These are phyloP conservation scores for Scutellaria minor DNA, from an alignment of 257 asterid genomes.

Conservation along the genomic window DNA sequence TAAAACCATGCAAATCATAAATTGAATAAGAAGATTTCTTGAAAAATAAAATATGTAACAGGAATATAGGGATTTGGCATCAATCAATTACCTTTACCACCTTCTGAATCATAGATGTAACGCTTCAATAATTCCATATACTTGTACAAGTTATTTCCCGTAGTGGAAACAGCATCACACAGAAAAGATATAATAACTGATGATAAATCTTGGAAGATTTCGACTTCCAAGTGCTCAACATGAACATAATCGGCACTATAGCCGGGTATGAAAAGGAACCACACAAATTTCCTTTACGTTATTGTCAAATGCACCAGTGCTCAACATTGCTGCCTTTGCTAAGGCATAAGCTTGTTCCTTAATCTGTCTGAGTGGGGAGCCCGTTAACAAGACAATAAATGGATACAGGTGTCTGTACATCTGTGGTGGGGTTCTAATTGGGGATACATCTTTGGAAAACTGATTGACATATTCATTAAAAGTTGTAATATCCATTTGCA, in stretches of 20 bases:
- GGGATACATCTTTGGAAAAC: constrained; percentile 47
- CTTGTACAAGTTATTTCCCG: constrained; percentile 74
- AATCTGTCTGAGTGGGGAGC: constrained; percentile 64
- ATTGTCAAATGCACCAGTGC: constrained; percentile 93
- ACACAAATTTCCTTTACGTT: constrained; percentile 70
- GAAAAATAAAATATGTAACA: background rate
- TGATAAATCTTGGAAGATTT: constrained; percentile 64
- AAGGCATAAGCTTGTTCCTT: constrained; percentile 75
- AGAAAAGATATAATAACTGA: constrained; percentile 70
- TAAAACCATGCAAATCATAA: constrained; percentile 28
- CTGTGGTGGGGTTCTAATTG: constrained; percentile 57
- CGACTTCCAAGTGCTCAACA: constrained; percentile 49
- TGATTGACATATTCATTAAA: constrained; percentile 61
- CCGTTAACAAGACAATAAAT: constrained; percentile 58
- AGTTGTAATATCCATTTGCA: constrained; percentile 37
- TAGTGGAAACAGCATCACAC: constrained; percentile 82
- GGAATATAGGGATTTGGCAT: constrained; percentile 13
- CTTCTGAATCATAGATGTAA: constrained; percentile 45
- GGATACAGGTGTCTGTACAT: constrained; percentile 73
- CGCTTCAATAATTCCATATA: constrained; percentile 66
- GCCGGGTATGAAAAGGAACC: constrained; percentile 94
- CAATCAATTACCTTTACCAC: constrained; percentile 61
- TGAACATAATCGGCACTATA: constrained; percentile 40
- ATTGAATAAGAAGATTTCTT: background rate
- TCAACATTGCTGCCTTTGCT: constrained; percentile 78